Evolutionary conservation across 352 stramenopile species (phyloP).

Genomic region (Globisporangium nodosum): DNA sequence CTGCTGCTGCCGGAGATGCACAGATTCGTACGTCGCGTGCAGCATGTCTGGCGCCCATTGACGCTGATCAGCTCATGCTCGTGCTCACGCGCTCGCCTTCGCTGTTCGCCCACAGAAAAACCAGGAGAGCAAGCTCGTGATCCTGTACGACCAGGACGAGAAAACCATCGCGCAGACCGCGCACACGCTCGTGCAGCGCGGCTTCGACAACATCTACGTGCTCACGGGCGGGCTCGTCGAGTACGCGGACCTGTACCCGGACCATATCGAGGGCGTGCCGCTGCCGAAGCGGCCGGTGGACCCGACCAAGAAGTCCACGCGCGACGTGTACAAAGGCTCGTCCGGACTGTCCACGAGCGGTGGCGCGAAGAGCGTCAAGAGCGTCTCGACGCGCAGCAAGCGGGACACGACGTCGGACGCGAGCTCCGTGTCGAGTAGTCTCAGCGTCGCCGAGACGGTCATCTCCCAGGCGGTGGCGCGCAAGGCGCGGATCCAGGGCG

Average conservation of each 20-base stretch:
- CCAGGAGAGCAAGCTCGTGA: slow-evolving; percentile 64
- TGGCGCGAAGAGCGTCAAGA: slow-evolving; percentile 48
- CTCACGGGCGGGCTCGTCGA: slow-evolving; percentile 59
- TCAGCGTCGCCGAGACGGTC: slow-evolving; percentile 63
- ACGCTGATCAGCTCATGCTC: not conserved
- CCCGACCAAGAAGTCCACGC: slow-evolving; percentile 40
- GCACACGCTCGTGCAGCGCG: slow-evolving; percentile 67
- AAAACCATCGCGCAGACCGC: slow-evolving; percentile 54
- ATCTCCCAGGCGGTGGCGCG: slow-evolving; percentile 68
- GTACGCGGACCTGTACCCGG: slow-evolving; percentile 56
- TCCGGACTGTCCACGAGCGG: slow-evolving; percentile 29
- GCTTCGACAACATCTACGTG: slow-evolving; percentile 84
- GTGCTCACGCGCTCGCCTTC: no score
- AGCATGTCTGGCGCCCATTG: not conserved
- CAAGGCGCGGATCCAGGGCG: slow-evolving; percentile 41
- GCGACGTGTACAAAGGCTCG: slow-evolving; percentile 55
- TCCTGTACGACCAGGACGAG: slow-evolving; percentile 77
- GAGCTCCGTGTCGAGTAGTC: slow-evolving; percentile 53
- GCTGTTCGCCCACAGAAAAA: slow-evolving; percentile 41
- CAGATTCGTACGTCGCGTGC: slow-evolving; percentile 35
- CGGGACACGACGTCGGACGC: slow-evolving; percentile 43
- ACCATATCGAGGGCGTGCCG: slow-evolving; percentile 59
- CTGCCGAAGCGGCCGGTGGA: slow-evolving; percentile 51
- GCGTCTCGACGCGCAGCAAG: slow-evolving; percentile 37
- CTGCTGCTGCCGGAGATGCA: slow-evolving; percentile 68